These are phyloP conservation scores for Rhodamnia argentea DNA, from an alignment of 345 rosid species.

Conservation along the genomic window DNA sequence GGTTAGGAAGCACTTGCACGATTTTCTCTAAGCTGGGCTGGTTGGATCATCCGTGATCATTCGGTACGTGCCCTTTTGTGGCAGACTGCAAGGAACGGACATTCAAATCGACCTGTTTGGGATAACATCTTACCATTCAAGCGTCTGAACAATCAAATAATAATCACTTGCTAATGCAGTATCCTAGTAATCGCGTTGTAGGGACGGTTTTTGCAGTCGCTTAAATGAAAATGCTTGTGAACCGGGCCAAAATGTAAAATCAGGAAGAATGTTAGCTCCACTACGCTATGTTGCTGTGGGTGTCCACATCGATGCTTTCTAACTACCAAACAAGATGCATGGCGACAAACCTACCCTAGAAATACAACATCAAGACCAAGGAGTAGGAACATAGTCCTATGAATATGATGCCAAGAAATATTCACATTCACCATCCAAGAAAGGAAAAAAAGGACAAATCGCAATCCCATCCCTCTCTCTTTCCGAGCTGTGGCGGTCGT, in stretches of 20 bases:
- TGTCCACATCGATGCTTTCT: constrained; percentile 3
- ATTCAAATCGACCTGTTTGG: neutral
- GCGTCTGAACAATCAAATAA: neutral
- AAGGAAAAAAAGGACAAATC: neutral
- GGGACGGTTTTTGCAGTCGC: neutral
- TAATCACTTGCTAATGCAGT: neutral
- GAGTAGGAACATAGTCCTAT: neutral
- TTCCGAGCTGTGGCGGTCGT: neutral
- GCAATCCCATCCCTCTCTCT: neutral
- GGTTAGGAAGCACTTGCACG: neutral
- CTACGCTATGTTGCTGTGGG: neutral
- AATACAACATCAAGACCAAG: neutral
- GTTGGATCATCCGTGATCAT: neutral
- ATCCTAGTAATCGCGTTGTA: neutral
- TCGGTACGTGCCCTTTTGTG: neutral
- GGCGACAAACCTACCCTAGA: neutral
- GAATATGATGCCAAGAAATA: neutral
- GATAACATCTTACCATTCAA: neutral
- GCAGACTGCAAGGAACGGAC: neutral
- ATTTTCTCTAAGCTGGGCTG: neutral
- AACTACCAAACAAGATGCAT: neutral
- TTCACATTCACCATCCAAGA: neutral
- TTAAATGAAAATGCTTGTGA: neutral
- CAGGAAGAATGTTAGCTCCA: neutral
- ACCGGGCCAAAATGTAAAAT: neutral